Percentiles rank a stretch among this genome's conserved stretches.
phyloP scores from a whole-genome alignment of 306 rosid genomes.

The Prunus mira region DNA sequence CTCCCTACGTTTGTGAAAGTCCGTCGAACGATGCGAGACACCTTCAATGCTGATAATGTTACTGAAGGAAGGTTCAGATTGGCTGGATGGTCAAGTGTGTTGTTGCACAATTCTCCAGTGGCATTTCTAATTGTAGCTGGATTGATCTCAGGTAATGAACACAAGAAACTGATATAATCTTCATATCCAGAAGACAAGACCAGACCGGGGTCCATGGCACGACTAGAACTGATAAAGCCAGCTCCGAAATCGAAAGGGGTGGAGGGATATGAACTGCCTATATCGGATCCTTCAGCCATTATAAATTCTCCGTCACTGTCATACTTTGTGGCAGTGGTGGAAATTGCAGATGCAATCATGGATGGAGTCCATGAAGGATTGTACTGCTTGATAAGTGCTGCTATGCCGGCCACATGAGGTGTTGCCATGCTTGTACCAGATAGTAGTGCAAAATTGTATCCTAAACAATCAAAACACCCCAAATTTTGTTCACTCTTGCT shows the following conservation, averaged over 20 bases:
- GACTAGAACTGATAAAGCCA: slow-evolving; percentile 59
- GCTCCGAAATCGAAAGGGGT: slow-evolving; percentile 76
- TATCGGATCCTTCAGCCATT: slow-evolving; percentile 61
- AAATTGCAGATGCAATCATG: slow-evolving; percentile 76
- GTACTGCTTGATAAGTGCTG: slow-evolving; percentile 79
- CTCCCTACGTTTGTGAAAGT: slow-evolving; percentile 58
- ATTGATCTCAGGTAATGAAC: slow-evolving; percentile 65
- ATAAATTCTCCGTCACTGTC: slow-evolving; percentile 54
- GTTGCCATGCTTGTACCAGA: slow-evolving; percentile 97
- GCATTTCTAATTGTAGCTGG: slow-evolving; percentile 27
- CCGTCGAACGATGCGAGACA: slow-evolving; percentile 40
- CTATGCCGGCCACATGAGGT: slow-evolving; percentile 86
- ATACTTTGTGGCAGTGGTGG: slow-evolving; percentile 71
- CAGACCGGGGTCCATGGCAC: slow-evolving; percentile 71
- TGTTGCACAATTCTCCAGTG: slow-evolving; percentile 56
- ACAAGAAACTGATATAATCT: slow-evolving; percentile 72
- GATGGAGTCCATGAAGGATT: slow-evolving; percentile 90
- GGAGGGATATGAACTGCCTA: slow-evolving; percentile 45
- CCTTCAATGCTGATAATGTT: slow-evolving; percentile 56
- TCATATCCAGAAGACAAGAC: slow-evolving; percentile 56
- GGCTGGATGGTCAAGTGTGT: slow-evolving; percentile 53
- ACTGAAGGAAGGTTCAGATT: slow-evolving; percentile 81
- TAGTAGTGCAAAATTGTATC: slow-evolving; percentile 55
- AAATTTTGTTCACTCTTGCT: not conserved
- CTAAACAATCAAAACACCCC: slow-evolving; percentile 26